Evolutionary conservation across 2,329 filamentous ascomycete species (phyloP).

Genomic region (Monosporascus sp.): DNA sequence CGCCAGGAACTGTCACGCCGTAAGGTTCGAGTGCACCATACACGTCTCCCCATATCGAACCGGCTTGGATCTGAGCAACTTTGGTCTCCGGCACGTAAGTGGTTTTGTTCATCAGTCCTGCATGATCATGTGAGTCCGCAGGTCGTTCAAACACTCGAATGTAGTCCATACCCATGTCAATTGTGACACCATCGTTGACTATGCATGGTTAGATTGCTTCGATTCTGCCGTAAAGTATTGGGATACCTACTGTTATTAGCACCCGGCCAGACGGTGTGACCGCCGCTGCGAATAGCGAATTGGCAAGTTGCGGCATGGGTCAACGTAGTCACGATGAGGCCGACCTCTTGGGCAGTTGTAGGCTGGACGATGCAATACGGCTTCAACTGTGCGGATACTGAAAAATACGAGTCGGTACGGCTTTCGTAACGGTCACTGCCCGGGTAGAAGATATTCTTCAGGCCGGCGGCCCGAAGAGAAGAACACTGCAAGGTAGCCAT

Average conservation of each 20-base stretch:
- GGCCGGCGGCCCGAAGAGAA: constrained; percentile 1
- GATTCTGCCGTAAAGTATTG: too few relatives aligned
- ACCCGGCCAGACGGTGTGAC: constrained; percentile 6
- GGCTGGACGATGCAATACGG: constrained; percentile 7
- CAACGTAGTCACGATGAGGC: constrained; percentile 3
- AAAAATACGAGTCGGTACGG: constrained; percentile 6
- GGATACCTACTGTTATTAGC: constrained; percentile 3
- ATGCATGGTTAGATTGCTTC: not conserved
- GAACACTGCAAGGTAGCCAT: not conserved
- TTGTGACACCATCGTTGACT: constrained; percentile 8
- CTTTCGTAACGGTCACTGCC: constrained; percentile 3
- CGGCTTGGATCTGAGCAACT: constrained; percentile 26
- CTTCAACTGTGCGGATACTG: not conserved
- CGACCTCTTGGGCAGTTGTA: constrained; percentile 3
- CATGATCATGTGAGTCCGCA: not conserved
- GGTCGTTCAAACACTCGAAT: not conserved
- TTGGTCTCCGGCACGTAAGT: constrained; percentile 19
- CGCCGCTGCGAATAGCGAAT: constrained; percentile 9
- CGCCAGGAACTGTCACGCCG: constrained; percentile 17
- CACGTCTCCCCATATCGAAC: constrained; percentile 16
- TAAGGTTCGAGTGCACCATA: constrained; percentile 14
- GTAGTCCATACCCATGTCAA: constrained; percentile 6
- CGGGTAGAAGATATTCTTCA: constrained; percentile 2
- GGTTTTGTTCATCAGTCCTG: constrained; percentile 24
- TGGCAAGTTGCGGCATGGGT: constrained; percentile 8